A percentile compares a stretch with the other conserved stretches of the same genome.
Conservation (phyloP, 1,139 yeast species). For the Pneumocystis carinii region DNA sequence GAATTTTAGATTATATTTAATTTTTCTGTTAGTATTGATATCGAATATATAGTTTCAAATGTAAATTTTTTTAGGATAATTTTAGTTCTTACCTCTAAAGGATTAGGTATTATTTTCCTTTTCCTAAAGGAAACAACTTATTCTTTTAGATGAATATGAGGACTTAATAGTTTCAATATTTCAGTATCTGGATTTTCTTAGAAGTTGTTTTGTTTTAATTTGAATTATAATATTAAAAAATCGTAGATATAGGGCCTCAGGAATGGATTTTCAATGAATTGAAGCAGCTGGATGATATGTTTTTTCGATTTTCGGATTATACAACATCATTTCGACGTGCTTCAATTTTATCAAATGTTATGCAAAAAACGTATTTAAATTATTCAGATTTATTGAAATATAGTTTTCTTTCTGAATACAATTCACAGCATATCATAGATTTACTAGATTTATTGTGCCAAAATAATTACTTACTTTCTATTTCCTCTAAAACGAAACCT, state of each 20-base stretch:
- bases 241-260: conserved; percentile 37
- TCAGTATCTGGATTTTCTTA: conserved; percentile 54
- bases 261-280: conserved; percentile 39
- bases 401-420: conserved; percentile 31
- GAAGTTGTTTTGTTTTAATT: conserved; percentile 8
- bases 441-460: conserved; percentile 39
- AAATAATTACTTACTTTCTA: conserved; percentile 44
- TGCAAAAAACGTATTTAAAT: conserved; percentile 49
- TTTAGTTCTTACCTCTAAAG: background rate
- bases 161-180: conserved; percentile 45
- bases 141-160: conserved; percentile 37
- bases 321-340: background rate
- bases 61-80: conserved; percentile 3
- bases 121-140: background rate
- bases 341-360: conserved; percentile 23
- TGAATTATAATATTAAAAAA: background rate
- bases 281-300: conserved; percentile 32
- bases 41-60: conserved; percentile 57
- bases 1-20: conserved; percentile 56
- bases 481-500: conserved; percentile 20
- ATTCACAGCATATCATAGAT: conserved; percentile 38
- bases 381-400: conserved; percentile 37
- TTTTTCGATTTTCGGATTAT: conserved; percentile 48
- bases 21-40: conserved; percentile 52
- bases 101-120: background rate